Evolutionary conservation across 108 stramenopile species (phyloP).

Genomic region (Skeletonema menzelii): DNA sequence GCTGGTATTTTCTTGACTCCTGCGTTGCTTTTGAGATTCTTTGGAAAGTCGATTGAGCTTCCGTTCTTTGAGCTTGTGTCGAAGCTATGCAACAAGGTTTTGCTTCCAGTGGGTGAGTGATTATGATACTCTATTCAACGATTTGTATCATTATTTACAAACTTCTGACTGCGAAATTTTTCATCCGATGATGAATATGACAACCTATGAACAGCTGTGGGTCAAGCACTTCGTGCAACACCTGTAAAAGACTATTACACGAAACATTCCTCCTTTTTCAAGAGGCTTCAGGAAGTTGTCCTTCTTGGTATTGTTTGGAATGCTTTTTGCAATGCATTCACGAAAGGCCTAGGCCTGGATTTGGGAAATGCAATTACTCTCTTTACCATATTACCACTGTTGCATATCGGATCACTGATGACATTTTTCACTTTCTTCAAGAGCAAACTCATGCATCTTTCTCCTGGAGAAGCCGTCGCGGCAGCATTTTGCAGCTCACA

Average conservation of each 20-base stretch:
- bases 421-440: constrained; percentile 57
- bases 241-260: constrained; percentile 57
- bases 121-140: not conserved
- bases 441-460: constrained; percentile 35
- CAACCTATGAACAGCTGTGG: constrained; percentile 46
- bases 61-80: constrained; percentile 75
- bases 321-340: constrained; percentile 91
- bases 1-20: constrained; percentile 92
- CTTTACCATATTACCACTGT: constrained; percentile 57
- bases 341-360: constrained; percentile 69
- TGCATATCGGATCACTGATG: constrained; percentile 68
- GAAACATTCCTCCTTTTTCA: constrained; percentile 63
- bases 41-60: constrained; percentile 72
- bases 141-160: not conserved
- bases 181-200: no score
- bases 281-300: constrained; percentile 80
- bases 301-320: constrained; percentile 92
- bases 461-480: constrained; percentile 67
- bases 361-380: constrained; percentile 55
- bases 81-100: constrained; percentile 80
- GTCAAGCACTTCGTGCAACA: constrained; percentile 71
- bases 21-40: constrained; percentile 69
- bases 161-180: not conserved
- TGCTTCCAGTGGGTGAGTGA: constrained; percentile 64
- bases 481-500: constrained; percentile 84